phyloP scores from a whole-genome alignment of 441 rosid species.

The Syzygium malaccense region DNA sequence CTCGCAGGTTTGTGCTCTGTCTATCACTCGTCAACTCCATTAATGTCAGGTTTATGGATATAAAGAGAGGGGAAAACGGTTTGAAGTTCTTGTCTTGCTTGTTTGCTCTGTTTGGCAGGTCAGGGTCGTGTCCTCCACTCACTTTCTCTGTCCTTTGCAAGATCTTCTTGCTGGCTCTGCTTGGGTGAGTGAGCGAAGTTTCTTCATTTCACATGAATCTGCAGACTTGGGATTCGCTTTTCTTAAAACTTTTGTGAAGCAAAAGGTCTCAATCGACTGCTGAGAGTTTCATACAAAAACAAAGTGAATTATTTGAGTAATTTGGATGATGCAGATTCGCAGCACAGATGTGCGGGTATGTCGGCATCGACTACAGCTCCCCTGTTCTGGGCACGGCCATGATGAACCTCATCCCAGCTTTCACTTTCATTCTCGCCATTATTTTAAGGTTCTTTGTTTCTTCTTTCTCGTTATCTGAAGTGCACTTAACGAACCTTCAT shows the following conservation, averaged over 20 bases:
- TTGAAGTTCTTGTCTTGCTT: not conserved
- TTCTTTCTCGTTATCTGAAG: not conserved
- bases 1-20: not conserved
- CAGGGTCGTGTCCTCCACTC: not conserved
- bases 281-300: not conserved
- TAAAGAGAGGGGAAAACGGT: not conserved
- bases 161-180: not conserved
- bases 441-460: not conserved
- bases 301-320: not conserved
- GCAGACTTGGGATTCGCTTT: not conserved
- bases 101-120: not conserved
- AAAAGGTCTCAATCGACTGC: not conserved
- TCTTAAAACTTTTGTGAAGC: not conserved
- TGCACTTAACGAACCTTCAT: not conserved
- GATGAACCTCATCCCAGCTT: not conserved
- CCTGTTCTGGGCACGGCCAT: not conserved
- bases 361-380: not conserved
- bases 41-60: not conserved
- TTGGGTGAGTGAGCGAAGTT: not conserved
- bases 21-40: not conserved
- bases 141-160: not conserved
- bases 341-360: not conserved
- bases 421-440: not conserved
- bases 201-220: not conserved
- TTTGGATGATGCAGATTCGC: not conserved